These are phyloP conservation scores for Plantago elongata DNA, from an alignment of 257 asterid genomes.

Conservation along the genomic window DNA sequence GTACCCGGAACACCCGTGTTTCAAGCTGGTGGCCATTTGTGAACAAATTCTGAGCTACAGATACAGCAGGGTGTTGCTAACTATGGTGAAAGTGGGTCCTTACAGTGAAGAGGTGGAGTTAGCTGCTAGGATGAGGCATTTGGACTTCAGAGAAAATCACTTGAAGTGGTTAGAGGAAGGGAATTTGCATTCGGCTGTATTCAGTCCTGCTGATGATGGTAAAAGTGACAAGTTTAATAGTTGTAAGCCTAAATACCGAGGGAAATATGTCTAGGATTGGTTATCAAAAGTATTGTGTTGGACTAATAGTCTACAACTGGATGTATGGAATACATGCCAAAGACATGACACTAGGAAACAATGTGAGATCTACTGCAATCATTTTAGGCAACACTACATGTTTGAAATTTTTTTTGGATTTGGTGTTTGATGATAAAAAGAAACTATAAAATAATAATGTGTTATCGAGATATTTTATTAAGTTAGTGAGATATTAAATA, in stretches of 20 bases:
- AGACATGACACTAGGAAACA: no score
- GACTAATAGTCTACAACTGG: no score
- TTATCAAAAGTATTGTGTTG: no score
- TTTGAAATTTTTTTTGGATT: no score
- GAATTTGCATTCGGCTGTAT: constrained; percentile 85
- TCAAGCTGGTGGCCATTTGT: constrained; percentile 54
- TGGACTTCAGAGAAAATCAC: constrained; percentile 79
- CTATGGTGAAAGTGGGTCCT: constrained; percentile 63
- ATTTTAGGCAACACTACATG: no score
- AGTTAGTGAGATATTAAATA: no score
- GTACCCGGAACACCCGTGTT: constrained; percentile 92
- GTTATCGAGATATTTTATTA: no score
- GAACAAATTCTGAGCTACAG: constrained; percentile 91
- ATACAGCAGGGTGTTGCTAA: constrained; percentile 75
- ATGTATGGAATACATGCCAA: no score
- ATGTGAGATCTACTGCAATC: no score
- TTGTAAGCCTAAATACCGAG: constrained; percentile 80
- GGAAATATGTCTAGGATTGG: constrained; percentile 75
- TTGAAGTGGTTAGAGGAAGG: constrained; percentile 96
- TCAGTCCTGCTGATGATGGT: constrained; percentile 62
- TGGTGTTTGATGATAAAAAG: no score
- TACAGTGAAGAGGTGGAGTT: constrained; percentile 65
- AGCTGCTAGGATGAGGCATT: constrained; percentile 60
- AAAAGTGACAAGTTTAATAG: constrained; percentile 38
- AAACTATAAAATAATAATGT: no score